Evolutionary conservation across 306 rosid species (phyloP), one percentile per base, ranked within the genome.

Genomic region (Pterocarpus macrocarpus): DNA sequence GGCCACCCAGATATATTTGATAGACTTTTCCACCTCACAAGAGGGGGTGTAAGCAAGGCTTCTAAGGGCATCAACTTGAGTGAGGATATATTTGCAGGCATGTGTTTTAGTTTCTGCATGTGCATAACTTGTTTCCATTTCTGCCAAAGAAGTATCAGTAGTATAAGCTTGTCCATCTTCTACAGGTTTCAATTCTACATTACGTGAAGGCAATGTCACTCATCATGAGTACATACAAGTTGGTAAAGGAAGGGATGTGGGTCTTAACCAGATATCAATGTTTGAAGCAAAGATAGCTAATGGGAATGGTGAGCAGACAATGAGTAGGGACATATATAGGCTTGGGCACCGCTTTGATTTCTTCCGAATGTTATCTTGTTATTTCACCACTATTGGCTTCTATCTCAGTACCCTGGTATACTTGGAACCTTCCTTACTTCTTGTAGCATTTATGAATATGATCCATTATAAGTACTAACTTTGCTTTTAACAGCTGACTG

Each of bases 1-100:
- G 99, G 99, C 68, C 99, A 95, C 77, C 99, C 99, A n/a, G 99
- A 95, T 84, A 95, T 95, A 33, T 95, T 95, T 71, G 97, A 95
- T 66, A 86, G 99, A 78, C 88, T 95, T 45, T 95, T 95, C 84
- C 99, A 95, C 91, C 89, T 95, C 81, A 89, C 99, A 71, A 91
- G 99, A 93, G 99, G 99, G 41, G 99, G 99, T 59, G 83, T 95
- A 58, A 95, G 99, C 92, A 95, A 95, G 88, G 98, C 99, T 85
- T 95, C 99, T 45, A 87, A 87, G 89, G 92, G 91, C 77, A 84
- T 93, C 89, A 95, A 95, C 86, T 88, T 95, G 82, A 95, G 99
- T 72, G 99, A 95, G 81, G 99, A 95, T 91, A 95, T 95, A 91
- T 95, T 95, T 90, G 99, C 98, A 89, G 99, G 99, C 76, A 90